Evolutionary conservation across 1,284 basidiomycete genomes (phyloP).

Genomic region (Cutaneotrichosporon dermatis): DNA sequence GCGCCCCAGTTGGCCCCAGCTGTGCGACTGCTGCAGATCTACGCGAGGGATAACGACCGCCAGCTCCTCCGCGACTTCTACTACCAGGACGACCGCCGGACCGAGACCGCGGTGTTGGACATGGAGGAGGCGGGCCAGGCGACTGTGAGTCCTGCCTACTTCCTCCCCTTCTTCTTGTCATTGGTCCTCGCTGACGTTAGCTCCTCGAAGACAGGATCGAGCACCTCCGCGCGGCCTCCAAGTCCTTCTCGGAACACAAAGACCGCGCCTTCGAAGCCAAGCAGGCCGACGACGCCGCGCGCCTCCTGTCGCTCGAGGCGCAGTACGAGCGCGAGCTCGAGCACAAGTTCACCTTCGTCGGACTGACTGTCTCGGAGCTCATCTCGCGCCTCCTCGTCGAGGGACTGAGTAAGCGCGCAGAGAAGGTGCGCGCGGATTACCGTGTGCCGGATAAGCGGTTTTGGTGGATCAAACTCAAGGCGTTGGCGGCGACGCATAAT

Average conservation of each 20-base stretch:
- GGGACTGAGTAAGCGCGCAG: conserved; percentile 75
- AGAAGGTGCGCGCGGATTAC: conserved; percentile 78
- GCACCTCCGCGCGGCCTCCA: conserved; percentile 75
- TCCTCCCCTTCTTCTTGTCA: no score
- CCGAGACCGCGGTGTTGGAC: conserved; percentile 80
- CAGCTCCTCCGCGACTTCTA: conserved; percentile 94
- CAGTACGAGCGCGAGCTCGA: conserved; percentile 81
- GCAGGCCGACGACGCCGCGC: conserved; percentile 84
- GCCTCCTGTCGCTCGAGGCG: conserved; percentile 73
- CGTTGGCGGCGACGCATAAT: conserved; percentile 69
- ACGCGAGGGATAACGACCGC: conserved; percentile 80
- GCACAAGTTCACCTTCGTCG: conserved; percentile 69
- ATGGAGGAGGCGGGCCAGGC: conserved; percentile 72
- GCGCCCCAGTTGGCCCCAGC: conserved; percentile 69
- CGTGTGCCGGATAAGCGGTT: conserved; percentile 91
- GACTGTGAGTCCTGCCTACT: conserved; percentile 50
- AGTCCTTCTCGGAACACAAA: conserved; percentile 91
- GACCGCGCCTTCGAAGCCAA: conserved; percentile 84
- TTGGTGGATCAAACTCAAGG: conserved; percentile 85
- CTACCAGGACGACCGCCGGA: conserved; percentile 92
- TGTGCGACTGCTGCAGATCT: conserved; percentile 73
- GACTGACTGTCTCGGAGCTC: conserved; percentile 76
- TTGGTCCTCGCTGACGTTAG: conserved; percentile 47
- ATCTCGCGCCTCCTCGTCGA: conserved; percentile 70
- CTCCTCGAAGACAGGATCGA: conserved; percentile 65